These are phyloP conservation scores for Yarrowia porcina DNA, from an alignment of 805 yeast genomes.

Conservation along the genomic window DNA sequence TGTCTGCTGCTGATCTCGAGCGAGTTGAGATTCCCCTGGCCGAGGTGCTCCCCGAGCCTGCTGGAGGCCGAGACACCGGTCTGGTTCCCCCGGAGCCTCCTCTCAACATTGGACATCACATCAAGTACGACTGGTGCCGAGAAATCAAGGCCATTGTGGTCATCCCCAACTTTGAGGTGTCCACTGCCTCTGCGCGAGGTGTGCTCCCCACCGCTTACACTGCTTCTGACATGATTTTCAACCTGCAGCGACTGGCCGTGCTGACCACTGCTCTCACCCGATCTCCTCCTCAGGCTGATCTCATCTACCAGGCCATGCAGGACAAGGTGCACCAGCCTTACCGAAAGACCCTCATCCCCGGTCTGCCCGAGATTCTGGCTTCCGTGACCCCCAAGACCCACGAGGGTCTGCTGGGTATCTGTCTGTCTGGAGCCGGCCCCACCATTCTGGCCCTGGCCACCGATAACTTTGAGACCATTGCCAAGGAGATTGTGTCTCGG, in stretches of 20 bases:
- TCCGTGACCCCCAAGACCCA: constrained; percentile 78
- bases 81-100: constrained; percentile 81
- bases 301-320: constrained; percentile 93
- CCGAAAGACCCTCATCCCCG: constrained; percentile 87
- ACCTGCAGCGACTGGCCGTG: constrained; percentile 88
- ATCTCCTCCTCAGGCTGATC: constrained; percentile 72
- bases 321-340: constrained; percentile 97
- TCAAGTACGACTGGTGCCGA: constrained; percentile 77
- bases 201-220: constrained; percentile 81
- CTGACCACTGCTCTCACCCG: constrained; percentile 89
- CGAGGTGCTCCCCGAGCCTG: constrained; percentile 75
- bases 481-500: constrained; percentile 65
- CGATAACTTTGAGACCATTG: constrained; percentile 77
- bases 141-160: constrained; percentile 84
- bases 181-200: constrained; percentile 86
- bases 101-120: constrained; percentile 77
- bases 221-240: constrained; percentile 81
- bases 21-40: constrained; percentile 81
- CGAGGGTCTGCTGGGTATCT: constrained; percentile 86
- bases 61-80: constrained; percentile 67
- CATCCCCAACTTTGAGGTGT: constrained; percentile 90
- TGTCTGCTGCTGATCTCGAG: constrained; percentile 65
- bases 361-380: constrained; percentile 73
- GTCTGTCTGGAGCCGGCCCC: constrained; percentile 97
- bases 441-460: constrained; percentile 93